phyloP scores from a whole-genome alignment of 257 asterid species.

The Anisodus acutangulus region DNA sequence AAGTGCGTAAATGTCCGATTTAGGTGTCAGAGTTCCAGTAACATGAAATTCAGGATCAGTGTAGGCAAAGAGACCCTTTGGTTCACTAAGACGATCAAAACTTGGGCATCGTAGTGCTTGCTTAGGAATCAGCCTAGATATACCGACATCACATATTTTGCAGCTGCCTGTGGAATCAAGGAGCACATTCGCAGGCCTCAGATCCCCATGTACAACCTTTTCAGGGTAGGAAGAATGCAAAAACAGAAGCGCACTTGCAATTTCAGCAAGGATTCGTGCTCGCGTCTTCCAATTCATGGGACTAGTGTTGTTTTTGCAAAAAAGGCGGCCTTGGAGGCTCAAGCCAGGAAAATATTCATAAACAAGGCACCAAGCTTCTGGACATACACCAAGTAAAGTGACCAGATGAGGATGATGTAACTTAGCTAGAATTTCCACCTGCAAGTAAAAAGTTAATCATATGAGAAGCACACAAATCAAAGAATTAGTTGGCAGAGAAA shows the following conservation, averaged over 20 bases:
- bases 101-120: constrained; percentile 69
- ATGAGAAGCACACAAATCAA: constrained; percentile 21
- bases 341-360: constrained; percentile 76
- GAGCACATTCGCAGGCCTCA: constrained; percentile 75
- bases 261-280: constrained; percentile 60
- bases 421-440: constrained; percentile 66
- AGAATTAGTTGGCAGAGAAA: background rate
- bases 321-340: constrained; percentile 65
- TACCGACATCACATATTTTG: constrained; percentile 68
- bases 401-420: constrained; percentile 67
- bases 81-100: constrained; percentile 52
- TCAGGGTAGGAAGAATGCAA: constrained; percentile 62
- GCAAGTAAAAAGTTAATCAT: constrained; percentile 29
- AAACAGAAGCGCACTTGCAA: constrained; percentile 65
- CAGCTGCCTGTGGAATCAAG: constrained; percentile 57
- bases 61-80: constrained; percentile 54
- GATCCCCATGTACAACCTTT: constrained; percentile 63
- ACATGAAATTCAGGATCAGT: constrained; percentile 73
- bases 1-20: constrained; percentile 75
- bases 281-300: constrained; percentile 75
- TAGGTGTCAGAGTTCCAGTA: constrained; percentile 56
- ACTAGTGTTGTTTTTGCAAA: constrained; percentile 38
- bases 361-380: constrained; percentile 67
- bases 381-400: constrained; percentile 68
- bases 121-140: constrained; percentile 53